A percentile compares a stretch with the other conserved stretches of the same genome.
phyloP scores from a whole-genome alignment of 2,329 filamentous ascomycete genomes.

The Lachnellula hyalina region DNA sequence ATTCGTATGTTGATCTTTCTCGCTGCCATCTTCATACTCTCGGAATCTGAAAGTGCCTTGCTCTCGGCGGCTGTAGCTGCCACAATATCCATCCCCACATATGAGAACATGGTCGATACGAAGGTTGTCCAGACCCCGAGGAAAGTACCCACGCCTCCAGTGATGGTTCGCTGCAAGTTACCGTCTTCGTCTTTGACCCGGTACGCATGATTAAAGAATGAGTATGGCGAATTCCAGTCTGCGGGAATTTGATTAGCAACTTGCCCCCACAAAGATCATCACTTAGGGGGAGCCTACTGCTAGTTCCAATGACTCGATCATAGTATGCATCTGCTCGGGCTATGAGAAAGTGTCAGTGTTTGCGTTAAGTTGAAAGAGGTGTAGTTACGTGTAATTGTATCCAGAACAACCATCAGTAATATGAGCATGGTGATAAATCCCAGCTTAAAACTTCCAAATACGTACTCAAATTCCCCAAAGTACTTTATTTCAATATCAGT shows the following conservation, averaged over 20 bases:
- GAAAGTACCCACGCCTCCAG: constrained; percentile 33
- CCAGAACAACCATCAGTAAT: constrained; percentile 35
- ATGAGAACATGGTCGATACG: constrained; percentile 35
- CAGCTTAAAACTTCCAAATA: constrained; percentile 36
- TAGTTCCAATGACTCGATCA: constrained; percentile 31
- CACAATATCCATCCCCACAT: constrained; percentile 37
- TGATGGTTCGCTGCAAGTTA: constrained; percentile 28
- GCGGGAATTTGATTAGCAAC: background rate
- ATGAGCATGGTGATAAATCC: constrained; percentile 34
- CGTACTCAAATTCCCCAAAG: constrained; percentile 36
- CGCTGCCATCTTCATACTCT: constrained; percentile 38
- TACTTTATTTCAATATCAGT: constrained; percentile 10
- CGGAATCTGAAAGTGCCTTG: constrained; percentile 32
- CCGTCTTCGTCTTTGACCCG: constrained; percentile 30
- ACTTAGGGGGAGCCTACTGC: constrained; percentile 26
- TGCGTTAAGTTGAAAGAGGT: background rate
- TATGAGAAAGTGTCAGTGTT: constrained; percentile 16
- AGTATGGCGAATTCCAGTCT: constrained; percentile 35
- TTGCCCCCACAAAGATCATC: background rate
- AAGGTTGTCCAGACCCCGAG: constrained; percentile 37
- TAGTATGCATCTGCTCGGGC: constrained; percentile 35
- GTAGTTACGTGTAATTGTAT: constrained; percentile 33
- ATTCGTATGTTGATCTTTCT: constrained; percentile 37
- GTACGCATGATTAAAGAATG: constrained; percentile 35
- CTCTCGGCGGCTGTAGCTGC: constrained; percentile 36